Evolutionary conservation across 1,139 yeast genomes (phyloP).

Genomic region (Blastobotrys elegans): DNA sequence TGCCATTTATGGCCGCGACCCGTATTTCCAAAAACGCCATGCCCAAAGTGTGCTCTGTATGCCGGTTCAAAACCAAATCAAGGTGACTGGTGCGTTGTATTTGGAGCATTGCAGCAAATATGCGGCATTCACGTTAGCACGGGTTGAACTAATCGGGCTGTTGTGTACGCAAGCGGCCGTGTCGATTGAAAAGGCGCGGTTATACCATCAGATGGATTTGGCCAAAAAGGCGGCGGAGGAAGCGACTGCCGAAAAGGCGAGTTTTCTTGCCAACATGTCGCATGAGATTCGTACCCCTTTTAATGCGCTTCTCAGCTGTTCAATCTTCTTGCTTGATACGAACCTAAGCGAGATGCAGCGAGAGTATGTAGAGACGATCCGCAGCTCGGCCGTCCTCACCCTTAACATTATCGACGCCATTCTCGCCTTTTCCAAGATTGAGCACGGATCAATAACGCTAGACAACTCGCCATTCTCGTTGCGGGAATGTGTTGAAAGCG

Average conservation of each 20-base stretch:
- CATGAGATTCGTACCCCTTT: slow-evolving; percentile 56
- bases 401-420: slow-evolving; percentile 54
- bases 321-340: slow-evolving; percentile 50
- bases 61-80: slow-evolving; percentile 45
- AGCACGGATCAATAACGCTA: slow-evolving; percentile 49
- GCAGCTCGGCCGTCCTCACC: slow-evolving; percentile 49
- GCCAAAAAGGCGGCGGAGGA: slow-evolving; percentile 56
- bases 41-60: slow-evolving; percentile 43
- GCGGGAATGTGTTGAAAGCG: slow-evolving; percentile 49
- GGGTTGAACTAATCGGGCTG: slow-evolving; percentile 42
- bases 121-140: slow-evolving; percentile 34
- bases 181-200: slow-evolving; percentile 45
- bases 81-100: slow-evolving; percentile 46
- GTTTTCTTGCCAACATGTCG: slow-evolving; percentile 53
- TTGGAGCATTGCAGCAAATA: slow-evolving; percentile 38
- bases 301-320: slow-evolving; percentile 52
- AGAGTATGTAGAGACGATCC: slow-evolving; percentile 53
- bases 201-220: slow-evolving; percentile 47
- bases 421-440: slow-evolving; percentile 52
- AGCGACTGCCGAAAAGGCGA: slow-evolving; percentile 53
- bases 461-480: slow-evolving; percentile 48
- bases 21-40: slow-evolving; percentile 39
- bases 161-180: slow-evolving; percentile 54
- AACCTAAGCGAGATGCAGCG: slow-evolving; percentile 43
- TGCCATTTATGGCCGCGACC: slow-evolving; percentile 38